phyloP scores from a whole-genome alignment of 805 yeast species.

The Cyberlindnera nakhonratchasimensis region DNA sequence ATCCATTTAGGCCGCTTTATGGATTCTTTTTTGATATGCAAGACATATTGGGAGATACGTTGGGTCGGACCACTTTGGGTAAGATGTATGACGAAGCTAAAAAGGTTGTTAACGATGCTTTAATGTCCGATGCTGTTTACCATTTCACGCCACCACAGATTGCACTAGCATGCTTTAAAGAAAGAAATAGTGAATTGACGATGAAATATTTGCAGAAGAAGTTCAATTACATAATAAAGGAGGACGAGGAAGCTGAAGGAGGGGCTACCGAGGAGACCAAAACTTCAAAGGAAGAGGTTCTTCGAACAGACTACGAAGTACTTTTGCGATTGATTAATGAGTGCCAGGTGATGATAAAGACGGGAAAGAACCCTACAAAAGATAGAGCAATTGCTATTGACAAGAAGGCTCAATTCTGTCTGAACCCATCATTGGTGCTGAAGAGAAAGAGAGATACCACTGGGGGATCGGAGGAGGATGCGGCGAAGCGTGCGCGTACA shows the following conservation, averaged over 20 bases:
- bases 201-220: conserved; percentile 65
- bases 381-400: conserved; percentile 64
- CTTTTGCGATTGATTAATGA: conserved; percentile 42
- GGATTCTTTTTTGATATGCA: conserved; percentile 94
- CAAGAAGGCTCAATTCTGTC: conserved; percentile 57
- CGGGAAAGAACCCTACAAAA: conserved; percentile 43
- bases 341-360: conserved; percentile 47
- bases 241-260: conserved; percentile 16
- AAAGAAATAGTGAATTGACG: conserved; percentile 59
- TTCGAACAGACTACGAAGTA: conserved; percentile 33
- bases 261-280: conserved; percentile 9
- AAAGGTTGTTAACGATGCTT: conserved; percentile 58
- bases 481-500: conserved; percentile 19
- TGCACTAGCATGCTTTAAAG: conserved; percentile 80
- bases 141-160: conserved; percentile 92
- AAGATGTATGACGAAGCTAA: conserved; percentile 68
- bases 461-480: conserved; percentile 22
- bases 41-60: conserved; percentile 36
- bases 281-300: conserved; percentile 8
- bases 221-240: conserved; percentile 32
- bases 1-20: conserved; percentile 84
- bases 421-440: conserved; percentile 53
- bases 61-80: conserved; percentile 59
- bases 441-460: conserved; percentile 40
- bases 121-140: conserved; percentile 73